A percentile compares a stretch with the other conserved stretches of the same genome.
phyloP scores from a whole-genome alignment of 495 filamentous ascomycete genomes.

The Trichoderma reesei region DNA sequence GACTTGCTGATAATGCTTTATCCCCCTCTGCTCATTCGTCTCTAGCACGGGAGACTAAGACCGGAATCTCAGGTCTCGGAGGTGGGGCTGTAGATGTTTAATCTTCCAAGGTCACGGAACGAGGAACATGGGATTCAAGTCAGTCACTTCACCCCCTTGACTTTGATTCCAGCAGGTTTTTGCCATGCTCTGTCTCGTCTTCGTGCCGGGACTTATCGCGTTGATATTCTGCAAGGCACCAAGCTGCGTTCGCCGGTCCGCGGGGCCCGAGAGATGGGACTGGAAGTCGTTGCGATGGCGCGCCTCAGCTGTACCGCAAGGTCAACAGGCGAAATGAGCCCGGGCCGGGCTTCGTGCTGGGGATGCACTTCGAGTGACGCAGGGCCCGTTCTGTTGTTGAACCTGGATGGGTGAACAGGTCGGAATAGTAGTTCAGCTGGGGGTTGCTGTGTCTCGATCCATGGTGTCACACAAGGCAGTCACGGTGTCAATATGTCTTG shows the following conservation, averaged over 20 bases:
- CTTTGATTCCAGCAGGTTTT: not conserved
- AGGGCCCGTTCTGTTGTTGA: too few relatives aligned
- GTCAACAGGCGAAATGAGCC: not conserved
- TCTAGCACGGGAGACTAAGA: not conserved
- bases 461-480: too few relatives aligned
- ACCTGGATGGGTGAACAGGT: too few relatives aligned
- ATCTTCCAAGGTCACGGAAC: not conserved
- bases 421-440: too few relatives aligned
- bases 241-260: not conserved
- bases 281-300: not conserved
- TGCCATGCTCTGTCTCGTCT: too few relatives aligned
- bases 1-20: not conserved
- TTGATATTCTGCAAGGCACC: too few relatives aligned
- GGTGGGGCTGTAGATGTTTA: constrained; percentile 6
- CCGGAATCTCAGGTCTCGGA: constrained; percentile 5
- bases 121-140: too few relatives aligned
- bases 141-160: too few relatives aligned
- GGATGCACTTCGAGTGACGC: too few relatives aligned
- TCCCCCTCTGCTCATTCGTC: not conserved
- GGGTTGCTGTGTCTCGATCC: too few relatives aligned
- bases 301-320: not conserved
- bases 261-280: not conserved
- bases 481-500: too few relatives aligned
- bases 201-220: too few relatives aligned
- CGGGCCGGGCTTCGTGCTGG: not conserved